Percentiles rank a stretch among this genome's conserved stretches.
Conservation (phyloP, 2,329 filamentous ascomycete species). For the Zasmidium angulare region DNA sequence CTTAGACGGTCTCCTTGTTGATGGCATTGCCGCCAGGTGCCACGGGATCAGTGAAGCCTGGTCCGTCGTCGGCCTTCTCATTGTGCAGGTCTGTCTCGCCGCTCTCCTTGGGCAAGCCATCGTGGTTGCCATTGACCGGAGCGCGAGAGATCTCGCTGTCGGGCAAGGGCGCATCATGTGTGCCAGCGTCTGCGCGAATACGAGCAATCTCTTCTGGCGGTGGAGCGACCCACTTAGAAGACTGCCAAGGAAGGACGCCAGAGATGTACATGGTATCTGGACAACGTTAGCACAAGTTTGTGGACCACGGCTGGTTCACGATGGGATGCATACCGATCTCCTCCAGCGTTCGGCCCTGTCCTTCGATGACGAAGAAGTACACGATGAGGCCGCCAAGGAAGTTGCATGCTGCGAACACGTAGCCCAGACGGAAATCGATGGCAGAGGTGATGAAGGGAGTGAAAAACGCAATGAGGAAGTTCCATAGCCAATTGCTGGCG, state of each 20-base stretch:
- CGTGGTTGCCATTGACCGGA: not conserved
- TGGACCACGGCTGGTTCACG: slow-evolving; percentile 53
- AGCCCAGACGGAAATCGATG: slow-evolving; percentile 72
- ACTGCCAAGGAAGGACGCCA: slow-evolving; percentile 31
- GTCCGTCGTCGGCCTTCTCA: not conserved
- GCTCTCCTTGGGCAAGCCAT: not conserved
- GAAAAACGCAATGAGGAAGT: slow-evolving; percentile 58
- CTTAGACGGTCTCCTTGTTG: slow-evolving; percentile 2
- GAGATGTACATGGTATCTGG: slow-evolving; percentile 74
- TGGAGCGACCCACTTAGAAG: slow-evolving; percentile 33
- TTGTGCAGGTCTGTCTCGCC: not conserved
- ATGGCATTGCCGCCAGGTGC: not conserved
- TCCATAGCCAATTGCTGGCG: slow-evolving; percentile 59
- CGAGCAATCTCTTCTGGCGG: slow-evolving; percentile 29
- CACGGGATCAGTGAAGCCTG: not conserved
- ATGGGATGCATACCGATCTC: slow-evolving; percentile 21
- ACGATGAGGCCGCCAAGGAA: slow-evolving; percentile 65
- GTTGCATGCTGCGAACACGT: slow-evolving; percentile 73
- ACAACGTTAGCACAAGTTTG: slow-evolving; percentile 35
- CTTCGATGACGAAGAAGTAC: slow-evolving; percentile 77
- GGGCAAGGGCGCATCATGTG: not conserved
- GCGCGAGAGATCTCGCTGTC: not conserved
- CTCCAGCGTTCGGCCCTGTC: slow-evolving; percentile 61
- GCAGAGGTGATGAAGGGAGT: slow-evolving; percentile 72
- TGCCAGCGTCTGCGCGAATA: slow-evolving; percentile 16